Base-by-base conservation (phyloP, 352 stramenopile genomes). In the Peronospora belbahrii region DNA sequence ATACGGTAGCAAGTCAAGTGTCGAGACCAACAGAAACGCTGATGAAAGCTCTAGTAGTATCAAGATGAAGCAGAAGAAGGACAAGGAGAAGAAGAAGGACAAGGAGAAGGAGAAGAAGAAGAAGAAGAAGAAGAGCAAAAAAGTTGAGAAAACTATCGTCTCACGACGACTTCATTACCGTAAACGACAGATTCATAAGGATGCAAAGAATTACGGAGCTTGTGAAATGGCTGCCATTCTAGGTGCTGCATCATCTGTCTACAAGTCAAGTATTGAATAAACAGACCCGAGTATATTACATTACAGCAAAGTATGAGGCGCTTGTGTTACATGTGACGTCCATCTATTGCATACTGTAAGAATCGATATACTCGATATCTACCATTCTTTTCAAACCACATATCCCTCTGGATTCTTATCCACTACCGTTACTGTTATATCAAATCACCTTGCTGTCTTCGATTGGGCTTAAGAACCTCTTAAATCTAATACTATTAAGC, bases 221-320 rank as follows among this genome's bases (percentile, higher is more conserved):
- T 62, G 50, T 15, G 85, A 93, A 44, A 91, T 95, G 76, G 72
- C 81, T 20, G 84, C 81, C 28, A 94, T 95, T 39, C 50, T 95
- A 28, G 84, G 84, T 9, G 71, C 87, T 25, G 76, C 80, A 0
- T 79, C 79, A 19, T 77, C 65, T 2, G 62, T 41, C 13, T 68
- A 65, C 46, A 58, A 58, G 32, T 23, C 40, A 15, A 32, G 39
- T 6, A 22, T 28, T 23, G 44, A 54, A 54, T 67, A 67, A 36
- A 42, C 6, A 6, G 11, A n/a, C 24, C n/a, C n/a, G n/a, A n/a
- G n/a, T n/a, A n/a, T n/a, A n/a, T n/a, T n/a, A n/a, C n/a, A n/a
- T n/a, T n/a, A n/a, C n/a, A n/a, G n/a, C n/a, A n/a, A n/a, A n/a
- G n/a, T n/a, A n/a, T n/a, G n/a, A n/a, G n/a, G n/a, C n/a, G n/a